Evolutionary conservation across 371 early-diverging fungal genomes (phyloP), one percentile per base, ranked within the genome.

Genomic region (Saksenaea oblongispora): DNA sequence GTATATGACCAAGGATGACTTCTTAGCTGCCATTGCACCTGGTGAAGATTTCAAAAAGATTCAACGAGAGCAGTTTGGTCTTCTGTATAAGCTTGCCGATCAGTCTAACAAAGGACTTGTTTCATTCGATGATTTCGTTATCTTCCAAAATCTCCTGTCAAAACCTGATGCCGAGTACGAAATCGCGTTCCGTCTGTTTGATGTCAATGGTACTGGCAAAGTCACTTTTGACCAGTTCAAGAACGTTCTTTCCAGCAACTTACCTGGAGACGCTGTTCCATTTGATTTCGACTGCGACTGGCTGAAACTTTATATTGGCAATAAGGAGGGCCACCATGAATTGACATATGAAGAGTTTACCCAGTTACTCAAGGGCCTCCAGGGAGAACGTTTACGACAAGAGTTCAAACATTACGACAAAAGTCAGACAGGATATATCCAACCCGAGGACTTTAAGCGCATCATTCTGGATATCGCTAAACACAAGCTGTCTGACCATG

Each of bases 151-250:
- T 64, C 64, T 93, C 59, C 73, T 95, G 34, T 77, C 87, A 28
- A 86, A 82, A 44, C 88, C 94, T 26, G 91, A 93, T 71, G 94
- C 94, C 15, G 94, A 93, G 62, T 91, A 87, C 64, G 87, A 91
- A 69, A 84, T 95, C 42, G 90, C 91, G 15, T 93, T 92, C 73
- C 84, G 86, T 24, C 73, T 91, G 47, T 90, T 91, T 71, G 88
- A 90, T 67, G 68, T 83, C 44, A 66, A 76, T 39, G 84, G 86
- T 36, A 79, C 82, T 2, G 90, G 87, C 67, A 85, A 86, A 72
- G 78, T 87, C 60, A 84, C 87, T 18, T 75, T 88, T 56, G 87
- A 87, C 24, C 87, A 89, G 62, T 87, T 92, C 80, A 86, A 86
- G 65, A 70, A 80, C 5, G 86, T 89, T n/a, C 73, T 92, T 10